Conservation (phyloP, 306 rosid species). For the Lupinus albus region DNA sequence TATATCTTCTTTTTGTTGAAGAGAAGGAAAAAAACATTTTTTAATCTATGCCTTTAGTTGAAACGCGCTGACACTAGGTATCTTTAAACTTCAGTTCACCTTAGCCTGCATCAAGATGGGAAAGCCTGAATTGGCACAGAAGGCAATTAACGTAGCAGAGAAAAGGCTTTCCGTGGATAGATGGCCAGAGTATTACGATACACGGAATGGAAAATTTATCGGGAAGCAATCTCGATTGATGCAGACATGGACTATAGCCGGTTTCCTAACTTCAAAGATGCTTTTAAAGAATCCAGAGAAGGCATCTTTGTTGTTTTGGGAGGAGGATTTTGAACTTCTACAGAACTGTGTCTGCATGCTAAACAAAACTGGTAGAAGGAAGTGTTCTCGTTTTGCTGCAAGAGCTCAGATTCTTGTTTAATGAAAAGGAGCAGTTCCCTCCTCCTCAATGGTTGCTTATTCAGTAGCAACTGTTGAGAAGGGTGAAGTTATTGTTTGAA, state of each 20-base stretch:
- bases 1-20: background rate
- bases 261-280: constrained; percentile 87
- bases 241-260: constrained; percentile 97
- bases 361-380: constrained; percentile 72
- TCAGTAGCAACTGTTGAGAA: constrained; percentile 23
- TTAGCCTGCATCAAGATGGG: constrained; percentile 97
- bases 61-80: constrained; percentile 32
- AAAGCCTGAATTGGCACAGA: constrained; percentile 74
- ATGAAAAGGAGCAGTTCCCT: constrained; percentile 4
- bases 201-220: constrained; percentile 75
- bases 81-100: constrained; percentile 68
- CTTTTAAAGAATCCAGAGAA: constrained; percentile 81
- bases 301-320: constrained; percentile 88
- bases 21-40: constrained; percentile 10
- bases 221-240: constrained; percentile 80
- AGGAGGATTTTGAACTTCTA: constrained; percentile 88
- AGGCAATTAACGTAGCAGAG: constrained; percentile 80
- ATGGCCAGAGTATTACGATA: constrained; percentile 98
- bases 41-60: background rate
- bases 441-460: background rate
- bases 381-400: constrained; percentile 82
- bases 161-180: constrained; percentile 66
- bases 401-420: constrained; percentile 72
- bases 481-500: constrained; percentile 28
- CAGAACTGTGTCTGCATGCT: constrained; percentile 89